A percentile compares a stretch with the other conserved stretches of the same genome.
phyloP scores from a whole-genome alignment of 306 rosid genomes.

The Dryas alaskensis region DNA sequence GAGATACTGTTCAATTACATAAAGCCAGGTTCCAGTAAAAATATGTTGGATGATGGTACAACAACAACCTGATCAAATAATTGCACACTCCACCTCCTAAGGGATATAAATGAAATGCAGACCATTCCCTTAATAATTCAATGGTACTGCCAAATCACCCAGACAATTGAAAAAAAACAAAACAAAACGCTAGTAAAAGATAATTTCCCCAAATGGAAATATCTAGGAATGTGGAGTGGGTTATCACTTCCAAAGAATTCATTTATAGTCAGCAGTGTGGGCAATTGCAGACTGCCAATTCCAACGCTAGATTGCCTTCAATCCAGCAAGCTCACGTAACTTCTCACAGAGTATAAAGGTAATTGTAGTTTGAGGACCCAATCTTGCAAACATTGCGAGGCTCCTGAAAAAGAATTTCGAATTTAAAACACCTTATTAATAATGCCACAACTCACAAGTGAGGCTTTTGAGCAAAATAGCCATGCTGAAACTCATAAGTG shows the following conservation, averaged over 20 bases:
- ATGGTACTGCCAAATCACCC: not conserved
- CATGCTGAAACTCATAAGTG: too few species aligned
- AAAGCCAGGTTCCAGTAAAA: not conserved
- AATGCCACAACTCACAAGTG: not conserved
- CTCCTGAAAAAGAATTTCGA: constrained; percentile 52
- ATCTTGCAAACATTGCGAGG: constrained; percentile 73
- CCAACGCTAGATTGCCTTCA: constrained; percentile 59
- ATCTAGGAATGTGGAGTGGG: not conserved
- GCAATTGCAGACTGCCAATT: constrained; percentile 20
- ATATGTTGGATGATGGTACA: not conserved
- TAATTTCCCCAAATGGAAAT: not conserved
- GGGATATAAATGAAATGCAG: not conserved
- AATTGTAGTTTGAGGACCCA: constrained; percentile 94
- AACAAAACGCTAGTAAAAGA: not conserved
- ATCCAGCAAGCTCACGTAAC: constrained; percentile 72
- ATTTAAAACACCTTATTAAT: not conserved
- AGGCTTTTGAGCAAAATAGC: not conserved
- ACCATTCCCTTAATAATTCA: not conserved
- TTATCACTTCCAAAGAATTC: not conserved
- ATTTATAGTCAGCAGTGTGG: not conserved
- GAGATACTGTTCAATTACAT: not conserved
- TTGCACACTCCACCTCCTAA: not conserved
- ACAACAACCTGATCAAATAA: not conserved
- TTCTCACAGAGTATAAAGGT: constrained; percentile 82
- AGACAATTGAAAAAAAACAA: not conserved